Evolutionary conservation across 345 rosid species (phyloP), one percentile per base, ranked within the genome.

Genomic region (Heritiera littoralis): DNA sequence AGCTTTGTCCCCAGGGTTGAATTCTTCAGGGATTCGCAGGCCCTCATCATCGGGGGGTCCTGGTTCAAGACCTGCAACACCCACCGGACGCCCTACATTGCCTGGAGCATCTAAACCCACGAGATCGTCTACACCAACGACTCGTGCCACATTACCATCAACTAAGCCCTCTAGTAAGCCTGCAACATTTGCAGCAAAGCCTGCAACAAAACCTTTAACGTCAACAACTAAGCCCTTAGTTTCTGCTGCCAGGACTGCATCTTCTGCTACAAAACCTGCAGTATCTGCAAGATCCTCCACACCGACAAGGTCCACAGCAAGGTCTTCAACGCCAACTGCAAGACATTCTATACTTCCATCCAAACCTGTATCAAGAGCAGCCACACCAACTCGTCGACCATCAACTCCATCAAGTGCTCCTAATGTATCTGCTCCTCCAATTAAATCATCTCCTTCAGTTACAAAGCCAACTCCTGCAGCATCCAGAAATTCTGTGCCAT

Each of bases 1-100:
- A 32, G 81, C 85, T 81, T 88, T 93, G 20, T 92, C 98, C 60
- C 91, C 97, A 76, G 98, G 96, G 70, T 76, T 86, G 77, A 94
- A 85, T 86, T 81, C 92, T 81, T 78, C 87, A 69, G 90, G 90
- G 60, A 80, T 49, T 71, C 93, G 94, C 23, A 89, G 98, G 84
- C 98, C 97, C 56, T 92, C 93, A 66, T 96, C 99, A n/a, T 91
- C 99, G 12, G 93, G 97, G 40, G 99, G 97, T 84, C 93, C 92
- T n/a, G 97, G 97, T 76, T 94, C 98, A 79, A 92, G 99, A 88
- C 97, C 97, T 46, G 77, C 86, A 78, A 96, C 98, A 0, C 99
- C 98, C 69, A 89, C 94, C 43, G 94, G 97, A 76, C 92, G 92
- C 66, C 82, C 97, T 46, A 76, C 93, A 20, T 79, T 87, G 80